Percentiles rank a stretch among this genome's conserved stretches.
phyloP scores from a whole-genome alignment of 2,329 filamentous ascomycete genomes.

The Fusarium nanum region DNA sequence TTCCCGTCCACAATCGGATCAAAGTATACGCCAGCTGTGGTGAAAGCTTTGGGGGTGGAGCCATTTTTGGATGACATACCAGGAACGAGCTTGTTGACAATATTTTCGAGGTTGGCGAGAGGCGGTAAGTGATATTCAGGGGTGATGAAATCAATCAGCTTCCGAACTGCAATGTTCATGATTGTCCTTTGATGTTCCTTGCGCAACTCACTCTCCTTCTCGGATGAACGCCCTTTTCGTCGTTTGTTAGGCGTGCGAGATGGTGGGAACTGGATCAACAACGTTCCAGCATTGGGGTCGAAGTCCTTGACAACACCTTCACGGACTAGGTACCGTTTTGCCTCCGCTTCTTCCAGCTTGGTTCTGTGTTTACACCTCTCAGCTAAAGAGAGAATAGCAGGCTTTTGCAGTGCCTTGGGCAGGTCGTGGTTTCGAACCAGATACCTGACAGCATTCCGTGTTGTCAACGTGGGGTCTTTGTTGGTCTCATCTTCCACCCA shows the following conservation, averaged over 20 bases:
- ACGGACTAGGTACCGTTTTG: conserved; percentile 64
- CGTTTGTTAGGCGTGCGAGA: conserved; percentile 19
- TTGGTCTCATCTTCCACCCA: conserved; percentile 94
- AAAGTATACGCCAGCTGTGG: conserved; percentile 55
- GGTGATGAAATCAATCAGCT: conserved; percentile 62
- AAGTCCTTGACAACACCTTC: conserved; percentile 60
- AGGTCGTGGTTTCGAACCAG: conserved; percentile 69
- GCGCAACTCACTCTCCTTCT: conserved; percentile 43
- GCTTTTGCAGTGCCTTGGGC: conserved; percentile 76
- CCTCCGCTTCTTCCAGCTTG: conserved; percentile 61
- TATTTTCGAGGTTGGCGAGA: conserved; percentile 58
- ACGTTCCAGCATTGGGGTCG: conserved; percentile 61
- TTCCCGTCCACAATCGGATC: conserved; percentile 46
- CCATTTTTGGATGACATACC: conserved; percentile 48
- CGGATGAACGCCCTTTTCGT: conserved; percentile 41
- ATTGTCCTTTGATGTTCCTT: conserved; percentile 55
- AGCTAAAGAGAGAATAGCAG: conserved; percentile 71
- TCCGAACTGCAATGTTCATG: conserved; percentile 60
- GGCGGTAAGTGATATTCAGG: conserved; percentile 60
- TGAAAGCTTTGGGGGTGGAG: conserved; percentile 55
- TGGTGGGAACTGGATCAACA: conserved; percentile 59
- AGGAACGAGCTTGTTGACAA: conserved; percentile 63
- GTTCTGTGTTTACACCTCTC: conserved; percentile 60
- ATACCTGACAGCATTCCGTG: conserved; percentile 82
- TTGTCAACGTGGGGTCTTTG: conserved; percentile 77